These are phyloP conservation scores for Dendrobium nobile DNA, from an alignment of 106 monocot genomes.

Conservation along the genomic window DNA sequence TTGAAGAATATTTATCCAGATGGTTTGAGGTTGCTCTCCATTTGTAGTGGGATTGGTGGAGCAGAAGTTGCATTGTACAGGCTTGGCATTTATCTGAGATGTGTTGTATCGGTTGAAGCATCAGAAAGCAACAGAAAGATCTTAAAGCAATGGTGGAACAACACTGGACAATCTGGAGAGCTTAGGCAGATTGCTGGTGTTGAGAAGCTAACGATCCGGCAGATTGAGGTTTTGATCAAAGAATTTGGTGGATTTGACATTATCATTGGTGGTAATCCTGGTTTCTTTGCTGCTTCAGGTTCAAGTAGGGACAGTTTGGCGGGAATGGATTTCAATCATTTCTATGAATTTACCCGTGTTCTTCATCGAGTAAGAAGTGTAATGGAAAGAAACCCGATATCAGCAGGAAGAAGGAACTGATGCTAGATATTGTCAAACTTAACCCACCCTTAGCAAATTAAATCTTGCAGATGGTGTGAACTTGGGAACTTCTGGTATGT, in stretches of 20 bases:
- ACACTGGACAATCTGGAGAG: slow-evolving; percentile 46
- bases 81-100: slow-evolving; percentile 64
- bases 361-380: slow-evolving; percentile 47
- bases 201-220: slow-evolving; percentile 38
- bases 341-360: slow-evolving; percentile 73
- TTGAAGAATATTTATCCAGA: slow-evolving; percentile 54
- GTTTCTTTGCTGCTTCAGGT: slow-evolving; percentile 8
- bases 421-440: not conserved
- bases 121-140: slow-evolving; percentile 49
- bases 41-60: slow-evolving; percentile 73
- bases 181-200: slow-evolving; percentile 52
- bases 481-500: not conserved
- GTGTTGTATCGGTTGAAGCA: slow-evolving; percentile 71
- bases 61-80: slow-evolving; percentile 54
- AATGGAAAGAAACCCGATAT: slow-evolving; percentile 18
- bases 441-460: not conserved
- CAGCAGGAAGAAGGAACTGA: slow-evolving; percentile 22
- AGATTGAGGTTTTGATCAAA: slow-evolving; percentile 27
- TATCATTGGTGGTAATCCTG: slow-evolving; percentile 50
- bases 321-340: slow-evolving; percentile 50
- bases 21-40: slow-evolving; percentile 62
- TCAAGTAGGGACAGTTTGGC: slow-evolving; percentile 7
- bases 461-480: not conserved
- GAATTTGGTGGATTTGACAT: slow-evolving; percentile 76
- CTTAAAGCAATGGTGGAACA: slow-evolving; percentile 69